A percentile compares a stretch with the other conserved stretches of the same genome.
phyloP scores from a whole-genome alignment of 768 basidiomycete genomes.

The Rubroboletus pulcherrimus region DNA sequence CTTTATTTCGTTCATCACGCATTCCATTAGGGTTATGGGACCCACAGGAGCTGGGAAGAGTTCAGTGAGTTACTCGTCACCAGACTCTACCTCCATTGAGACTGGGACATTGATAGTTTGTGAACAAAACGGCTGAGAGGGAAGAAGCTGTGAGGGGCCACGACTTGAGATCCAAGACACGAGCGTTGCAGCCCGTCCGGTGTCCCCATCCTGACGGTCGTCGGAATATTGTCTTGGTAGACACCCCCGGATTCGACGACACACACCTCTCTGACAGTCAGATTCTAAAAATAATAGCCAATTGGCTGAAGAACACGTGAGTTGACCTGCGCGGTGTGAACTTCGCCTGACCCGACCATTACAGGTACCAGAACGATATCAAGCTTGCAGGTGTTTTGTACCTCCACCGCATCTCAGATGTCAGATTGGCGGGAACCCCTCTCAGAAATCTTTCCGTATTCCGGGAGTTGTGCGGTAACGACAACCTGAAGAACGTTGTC shows the following conservation, averaged over 20 bases:
- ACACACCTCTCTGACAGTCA: slow-evolving; percentile 6
- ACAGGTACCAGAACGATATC: slow-evolving; percentile 7
- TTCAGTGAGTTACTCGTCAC: slow-evolving; percentile 9
- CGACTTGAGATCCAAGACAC: slow-evolving; percentile 9
- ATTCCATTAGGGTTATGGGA: slow-evolving; percentile 14
- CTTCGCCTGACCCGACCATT: not conserved
- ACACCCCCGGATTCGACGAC: slow-evolving; percentile 20
- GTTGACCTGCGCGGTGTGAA: not conserved
- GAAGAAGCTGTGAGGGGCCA: not conserved
- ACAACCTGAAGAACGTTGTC: slow-evolving; percentile 11
- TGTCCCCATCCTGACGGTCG: slow-evolving; percentile 16
- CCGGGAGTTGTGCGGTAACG: slow-evolving; percentile 8
- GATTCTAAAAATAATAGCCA: slow-evolving; percentile 11
- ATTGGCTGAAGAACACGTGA: slow-evolving; percentile 18
- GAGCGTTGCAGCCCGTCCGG: not conserved
- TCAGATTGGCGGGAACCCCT: slow-evolving; percentile 9
- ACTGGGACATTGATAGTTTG: slow-evolving; percentile 7
- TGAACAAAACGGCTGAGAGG: slow-evolving; percentile 7
- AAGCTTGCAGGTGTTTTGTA: slow-evolving; percentile 15
- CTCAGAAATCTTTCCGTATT: slow-evolving; percentile 9
- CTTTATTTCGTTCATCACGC: not conserved
- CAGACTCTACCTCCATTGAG: not conserved
- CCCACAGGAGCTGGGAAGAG: slow-evolving; percentile 16
- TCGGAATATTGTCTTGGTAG: slow-evolving; percentile 13
- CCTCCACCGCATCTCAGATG: slow-evolving; percentile 13